Evolutionary conservation across 2,329 filamentous ascomycete genomes (phyloP).

Genomic region (Trichoderma atroviride): DNA sequence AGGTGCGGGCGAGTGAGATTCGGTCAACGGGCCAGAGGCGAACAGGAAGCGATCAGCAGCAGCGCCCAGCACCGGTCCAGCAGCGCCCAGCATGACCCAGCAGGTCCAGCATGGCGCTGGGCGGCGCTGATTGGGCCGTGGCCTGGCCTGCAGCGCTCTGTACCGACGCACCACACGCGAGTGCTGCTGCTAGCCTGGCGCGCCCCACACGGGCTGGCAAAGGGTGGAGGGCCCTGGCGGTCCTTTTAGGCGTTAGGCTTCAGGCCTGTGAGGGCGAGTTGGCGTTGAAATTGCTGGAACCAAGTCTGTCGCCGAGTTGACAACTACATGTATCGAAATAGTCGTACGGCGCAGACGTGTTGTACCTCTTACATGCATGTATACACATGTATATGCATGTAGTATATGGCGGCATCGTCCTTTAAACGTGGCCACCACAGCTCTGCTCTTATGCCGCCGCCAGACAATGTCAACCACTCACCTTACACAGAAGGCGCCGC

Average conservation of each 20-base stretch:
- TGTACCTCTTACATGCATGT: not conserved
- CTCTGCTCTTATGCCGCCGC: not conserved
- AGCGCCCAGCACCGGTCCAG: not conserved
- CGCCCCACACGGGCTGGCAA: not conserved
- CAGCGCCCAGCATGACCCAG: no score
- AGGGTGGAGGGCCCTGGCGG: constrained; percentile 2
- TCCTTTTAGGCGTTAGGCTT: not conserved
- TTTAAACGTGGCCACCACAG: not conserved
- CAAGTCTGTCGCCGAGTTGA: not conserved
- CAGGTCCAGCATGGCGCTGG: constrained; percentile 23
- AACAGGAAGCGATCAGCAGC: constrained; percentile 24
- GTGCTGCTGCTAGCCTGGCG: not conserved
- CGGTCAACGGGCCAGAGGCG: constrained; percentile 19
- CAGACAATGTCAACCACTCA: not conserved
- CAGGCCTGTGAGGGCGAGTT: not conserved
- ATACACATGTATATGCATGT: not conserved
- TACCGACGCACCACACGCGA: constrained; percentile 5
- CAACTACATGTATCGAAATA: not conserved
- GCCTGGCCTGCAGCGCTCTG: not conserved
- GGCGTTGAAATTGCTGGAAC: not conserved
- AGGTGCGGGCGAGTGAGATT: constrained; percentile 18
- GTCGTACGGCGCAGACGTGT: not conserved
- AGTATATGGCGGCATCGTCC: not conserved
- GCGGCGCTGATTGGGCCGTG: constrained; percentile 17
- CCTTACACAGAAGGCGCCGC: not conserved